Base-by-base conservation (phyloP, 139 green algal genomes). In the Picochlorum sp. region DNA sequence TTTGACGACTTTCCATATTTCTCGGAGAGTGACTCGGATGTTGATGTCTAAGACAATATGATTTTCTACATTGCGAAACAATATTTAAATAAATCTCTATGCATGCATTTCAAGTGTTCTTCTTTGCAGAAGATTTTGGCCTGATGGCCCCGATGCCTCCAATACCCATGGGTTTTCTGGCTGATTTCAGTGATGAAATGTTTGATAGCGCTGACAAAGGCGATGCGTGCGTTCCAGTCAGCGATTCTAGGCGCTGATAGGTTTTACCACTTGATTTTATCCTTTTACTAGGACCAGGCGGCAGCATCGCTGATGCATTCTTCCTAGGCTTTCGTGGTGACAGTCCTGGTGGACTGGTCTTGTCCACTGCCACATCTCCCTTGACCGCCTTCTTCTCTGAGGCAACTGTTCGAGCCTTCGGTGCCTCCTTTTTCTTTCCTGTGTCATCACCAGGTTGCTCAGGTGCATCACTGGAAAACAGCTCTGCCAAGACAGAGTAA, bases 401-500 rank as follows among this genome's bases (percentile, higher is more conserved):
- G 0, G 6, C 23, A 59, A 21, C n/a, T 59, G 51, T 18, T 38
- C 13, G 15, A 59, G n/a, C 20, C 7, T 30, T 30, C 21, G 4
- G 21, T n/a, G 23, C n/a, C 21, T 23, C 51, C 20, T 30, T 32
- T 16, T 59, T 34, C 10, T 10, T 34, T 30, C 21, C 51, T 37
- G 28, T 30, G 28, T 16, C 51, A n/a, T 59, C 13, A 32, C 21
- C 13, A 37, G 20, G 0, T 18, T 65, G 1, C 58, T 26, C 58
- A 28, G 18, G 18, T 62, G 56, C 41, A 11, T 68, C 72, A 21
- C 83, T 68, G 2, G 54, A 65, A 63, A 92, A 90, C 24, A 94
- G 73, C 38, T 81, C 70, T 3, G 79, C 73, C 68, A 95, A 71
- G 3, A 75, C 78, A 14, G 67, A 70, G 77, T 95, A 95, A 83